These are phyloP conservation scores for Populus hybrid DNA, from an alignment of 441 rosid species.

Conservation along the genomic window DNA sequence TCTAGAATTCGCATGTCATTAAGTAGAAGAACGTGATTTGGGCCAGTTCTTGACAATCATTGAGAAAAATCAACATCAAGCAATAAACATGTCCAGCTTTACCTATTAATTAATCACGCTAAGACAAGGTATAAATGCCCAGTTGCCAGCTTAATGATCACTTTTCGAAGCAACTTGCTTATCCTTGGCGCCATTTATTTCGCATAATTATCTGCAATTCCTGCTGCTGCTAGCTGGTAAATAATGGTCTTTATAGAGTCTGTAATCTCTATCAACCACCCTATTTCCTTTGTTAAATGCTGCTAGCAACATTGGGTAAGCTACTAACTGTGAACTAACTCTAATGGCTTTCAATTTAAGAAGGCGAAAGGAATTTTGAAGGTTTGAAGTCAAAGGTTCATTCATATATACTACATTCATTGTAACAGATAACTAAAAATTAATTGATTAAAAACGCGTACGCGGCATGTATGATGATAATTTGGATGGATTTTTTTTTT, in stretches of 20 bases:
- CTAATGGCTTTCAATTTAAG: constrained; percentile 22
- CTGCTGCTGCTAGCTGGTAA: neutral
- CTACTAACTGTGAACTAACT: constrained; percentile 33
- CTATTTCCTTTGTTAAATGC: constrained; percentile 34
- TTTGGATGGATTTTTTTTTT: neutral
- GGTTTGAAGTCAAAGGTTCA: neutral
- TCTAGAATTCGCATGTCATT: too few species aligned
- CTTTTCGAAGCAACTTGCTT: neutral
- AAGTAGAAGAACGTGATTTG: neutral
- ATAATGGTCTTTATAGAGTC: neutral
- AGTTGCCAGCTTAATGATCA: neutral
- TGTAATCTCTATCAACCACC: constrained; percentile 17
- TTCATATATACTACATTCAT: neutral
- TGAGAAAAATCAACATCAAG: neutral
- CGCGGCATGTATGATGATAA: neutral
- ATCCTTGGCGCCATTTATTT: neutral
- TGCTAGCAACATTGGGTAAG: constrained; percentile 19
- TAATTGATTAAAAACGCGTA: too few species aligned
- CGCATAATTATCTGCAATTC: neutral
- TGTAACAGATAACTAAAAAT: neutral
- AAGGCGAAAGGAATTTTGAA: neutral
- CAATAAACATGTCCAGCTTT: neutral
- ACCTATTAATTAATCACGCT: neutral
- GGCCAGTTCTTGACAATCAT: neutral
- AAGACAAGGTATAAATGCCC: neutral